phyloP scores from a whole-genome alignment of 768 basidiomycete species.

The Termitomyces sp. region DNA sequence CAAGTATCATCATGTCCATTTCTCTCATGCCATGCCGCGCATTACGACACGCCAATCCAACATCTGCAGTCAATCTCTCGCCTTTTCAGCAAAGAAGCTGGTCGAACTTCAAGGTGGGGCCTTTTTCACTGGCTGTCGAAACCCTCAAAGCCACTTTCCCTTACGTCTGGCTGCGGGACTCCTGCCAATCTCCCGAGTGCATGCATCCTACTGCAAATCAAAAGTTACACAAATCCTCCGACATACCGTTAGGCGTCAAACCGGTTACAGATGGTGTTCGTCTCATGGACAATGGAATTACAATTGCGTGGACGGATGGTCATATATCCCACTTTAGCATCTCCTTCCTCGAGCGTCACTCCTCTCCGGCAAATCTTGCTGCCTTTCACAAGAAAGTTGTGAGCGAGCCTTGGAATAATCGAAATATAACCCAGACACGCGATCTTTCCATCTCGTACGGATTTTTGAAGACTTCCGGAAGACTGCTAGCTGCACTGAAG shows the following conservation, averaged over 20 bases:
- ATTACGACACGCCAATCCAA: neutral
- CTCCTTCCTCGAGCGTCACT: constrained; percentile 40
- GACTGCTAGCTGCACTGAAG: constrained; percentile 52
- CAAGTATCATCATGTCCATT: neutral
- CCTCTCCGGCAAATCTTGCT: constrained; percentile 19
- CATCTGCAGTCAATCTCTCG: neutral
- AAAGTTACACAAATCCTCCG: constrained; percentile 67
- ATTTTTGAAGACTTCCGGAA: constrained; percentile 35
- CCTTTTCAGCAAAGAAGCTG: constrained; percentile 2
- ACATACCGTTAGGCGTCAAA: constrained; percentile 46
- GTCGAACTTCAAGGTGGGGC: constrained; percentile 18
- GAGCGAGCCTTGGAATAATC: constrained; percentile 10
- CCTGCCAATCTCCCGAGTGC: constrained; percentile 64
- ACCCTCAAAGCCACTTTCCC: constrained; percentile 46
- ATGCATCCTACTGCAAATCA: constrained; percentile 77
- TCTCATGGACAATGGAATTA: constrained; percentile 37
- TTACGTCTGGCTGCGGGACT: constrained; percentile 79
- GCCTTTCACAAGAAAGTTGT: constrained; percentile 14
- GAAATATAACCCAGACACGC: constrained; percentile 13
- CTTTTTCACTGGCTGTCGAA: constrained; percentile 28
- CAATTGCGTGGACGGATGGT: constrained; percentile 53
- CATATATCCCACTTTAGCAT: constrained; percentile 50
- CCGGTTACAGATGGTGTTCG: constrained; percentile 38
- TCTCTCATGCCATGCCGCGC: neutral
- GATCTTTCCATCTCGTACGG: constrained; percentile 55